These are phyloP conservation scores for Plasmodium inui DNA, from an alignment of 169 alveolate genomes.

Conservation along the genomic window DNA sequence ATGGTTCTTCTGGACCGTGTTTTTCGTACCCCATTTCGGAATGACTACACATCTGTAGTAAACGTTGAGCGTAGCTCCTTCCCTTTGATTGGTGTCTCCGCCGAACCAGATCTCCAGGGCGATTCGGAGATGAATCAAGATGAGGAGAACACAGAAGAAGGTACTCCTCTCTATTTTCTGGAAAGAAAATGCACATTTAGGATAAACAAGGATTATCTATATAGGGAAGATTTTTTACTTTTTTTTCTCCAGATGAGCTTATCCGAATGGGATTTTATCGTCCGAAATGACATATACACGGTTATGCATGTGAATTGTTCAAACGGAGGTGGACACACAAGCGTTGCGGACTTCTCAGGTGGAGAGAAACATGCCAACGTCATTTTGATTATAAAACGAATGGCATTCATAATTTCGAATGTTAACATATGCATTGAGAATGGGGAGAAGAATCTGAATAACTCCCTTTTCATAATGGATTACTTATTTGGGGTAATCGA, in stretches of 20 bases:
- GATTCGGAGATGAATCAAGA: background rate
- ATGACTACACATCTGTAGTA: background rate
- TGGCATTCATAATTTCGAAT: slow-evolving; percentile 47
- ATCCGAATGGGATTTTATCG: background rate
- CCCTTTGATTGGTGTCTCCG: background rate
- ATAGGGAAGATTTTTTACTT: slow-evolving; percentile 45
- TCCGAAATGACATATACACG: slow-evolving; percentile 6
- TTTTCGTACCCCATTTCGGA: background rate
- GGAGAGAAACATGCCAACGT: slow-evolving; percentile 5
- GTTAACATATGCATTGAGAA: background rate
- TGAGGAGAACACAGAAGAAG: background rate
- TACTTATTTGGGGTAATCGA: slow-evolving; percentile 28
- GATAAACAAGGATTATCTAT: slow-evolving; percentile 32
- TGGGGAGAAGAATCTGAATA: background rate
- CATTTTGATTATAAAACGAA: slow-evolving; percentile 40
- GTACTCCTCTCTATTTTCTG: background rate
- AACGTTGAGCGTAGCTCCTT: too few relatives aligned
- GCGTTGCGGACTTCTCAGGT: background rate
- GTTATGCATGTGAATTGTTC: background rate
- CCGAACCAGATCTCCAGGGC: background rate
- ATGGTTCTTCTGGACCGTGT: slow-evolving; percentile 10
- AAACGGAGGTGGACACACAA: background rate
- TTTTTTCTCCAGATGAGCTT: slow-evolving; percentile 29
- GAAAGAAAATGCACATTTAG: background rate
- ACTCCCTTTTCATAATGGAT: background rate